Evolutionary conservation across 2,329 filamentous ascomycete species (phyloP), one percentile per base, ranked within the genome.

Genomic region (Ophiostoma himal-ulmi): DNA sequence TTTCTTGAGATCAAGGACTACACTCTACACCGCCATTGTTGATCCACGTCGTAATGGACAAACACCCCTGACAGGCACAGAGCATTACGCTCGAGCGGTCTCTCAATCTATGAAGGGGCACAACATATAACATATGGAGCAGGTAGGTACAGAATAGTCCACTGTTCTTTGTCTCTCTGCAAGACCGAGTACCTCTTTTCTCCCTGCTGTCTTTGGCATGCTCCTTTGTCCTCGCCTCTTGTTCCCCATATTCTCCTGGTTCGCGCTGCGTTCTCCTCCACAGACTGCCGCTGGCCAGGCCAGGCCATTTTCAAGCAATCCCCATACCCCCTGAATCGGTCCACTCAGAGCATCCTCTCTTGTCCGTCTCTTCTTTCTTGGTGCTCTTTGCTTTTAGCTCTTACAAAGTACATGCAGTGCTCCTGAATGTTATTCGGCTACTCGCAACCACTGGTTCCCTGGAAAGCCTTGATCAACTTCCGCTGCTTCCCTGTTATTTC

Each of bases 391-490:
- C 5, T 48, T 5, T 48, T 20, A 17, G 17, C 4, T 2, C 30
- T 30, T 3, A 1, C 26, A 30, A 30, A 30, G 3, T 30, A n/a
- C n/a, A n/a, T n/a, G n/a, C n/a, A 30, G 30, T 30, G 30, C 30
- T 30, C 30, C 4, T 30, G 26, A 30, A 5, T 39, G 20, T 6
- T n/a, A 48, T 20, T 48, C 44, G 2, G 44, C 20, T 20, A 5
- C 11, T 13, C 37, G 37, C 10, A 39, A 10, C 4, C 30, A 39
- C n/a, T 20, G 44, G 13, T 54, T 57, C 52, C 52, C 52, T 57
- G 52, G n/a, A 54, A 54, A 57, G n/a, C 52, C 52, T 57, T 57
- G 52, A 26, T 57, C 52, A 57, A 57, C 52, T 57, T 57, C 52
- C 52, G n/a, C 52, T n/a, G 52, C n/a, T 57, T 57, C 22, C 52